Conservation (phyloP, 768 basidiomycete species). For the Mycena haematopus region DNA sequence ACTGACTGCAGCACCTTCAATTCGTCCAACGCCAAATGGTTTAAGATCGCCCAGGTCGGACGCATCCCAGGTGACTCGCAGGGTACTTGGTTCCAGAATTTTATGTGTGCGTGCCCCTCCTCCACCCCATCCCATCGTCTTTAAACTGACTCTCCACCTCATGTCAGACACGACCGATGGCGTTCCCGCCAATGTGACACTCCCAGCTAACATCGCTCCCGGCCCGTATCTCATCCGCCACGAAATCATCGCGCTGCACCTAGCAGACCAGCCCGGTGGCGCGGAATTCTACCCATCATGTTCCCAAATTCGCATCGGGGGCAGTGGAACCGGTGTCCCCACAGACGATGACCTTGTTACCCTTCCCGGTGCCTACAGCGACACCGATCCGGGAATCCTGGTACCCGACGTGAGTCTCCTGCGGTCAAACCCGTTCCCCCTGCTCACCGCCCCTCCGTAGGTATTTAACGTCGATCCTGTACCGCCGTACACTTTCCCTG, state of each 20-base stretch:
- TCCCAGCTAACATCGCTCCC: constrained; percentile 45
- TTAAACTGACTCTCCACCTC: not conserved
- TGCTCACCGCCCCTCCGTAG: not conserved
- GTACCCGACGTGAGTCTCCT: constrained; percentile 44
- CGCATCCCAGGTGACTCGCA: constrained; percentile 37
- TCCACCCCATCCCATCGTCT: not conserved
- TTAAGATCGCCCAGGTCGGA: constrained; percentile 54
- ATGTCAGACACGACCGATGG: not conserved
- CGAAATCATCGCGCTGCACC: constrained; percentile 64
- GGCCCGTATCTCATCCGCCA: constrained; percentile 63
- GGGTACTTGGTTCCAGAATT: constrained; percentile 45
- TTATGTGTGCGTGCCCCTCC: constrained; percentile 39
- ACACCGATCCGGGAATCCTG: constrained; percentile 59
- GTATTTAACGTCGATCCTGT: constrained; percentile 12
- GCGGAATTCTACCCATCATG: constrained; percentile 69
- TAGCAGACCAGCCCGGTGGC: constrained; percentile 51
- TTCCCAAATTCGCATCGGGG: constrained; percentile 48
- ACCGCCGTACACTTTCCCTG: constrained; percentile 16
- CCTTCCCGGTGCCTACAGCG: constrained; percentile 61
- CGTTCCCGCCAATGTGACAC: constrained; percentile 39
- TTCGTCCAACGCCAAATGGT: constrained; percentile 51
- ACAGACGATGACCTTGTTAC: constrained; percentile 43
- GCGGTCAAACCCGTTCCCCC: not conserved
- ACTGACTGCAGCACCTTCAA: constrained; percentile 50
- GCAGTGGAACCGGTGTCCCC: constrained; percentile 45